These are phyloP conservation scores for Phytophthora colocasiae DNA, from an alignment of 352 stramenopile species.

Conservation along the genomic window DNA sequence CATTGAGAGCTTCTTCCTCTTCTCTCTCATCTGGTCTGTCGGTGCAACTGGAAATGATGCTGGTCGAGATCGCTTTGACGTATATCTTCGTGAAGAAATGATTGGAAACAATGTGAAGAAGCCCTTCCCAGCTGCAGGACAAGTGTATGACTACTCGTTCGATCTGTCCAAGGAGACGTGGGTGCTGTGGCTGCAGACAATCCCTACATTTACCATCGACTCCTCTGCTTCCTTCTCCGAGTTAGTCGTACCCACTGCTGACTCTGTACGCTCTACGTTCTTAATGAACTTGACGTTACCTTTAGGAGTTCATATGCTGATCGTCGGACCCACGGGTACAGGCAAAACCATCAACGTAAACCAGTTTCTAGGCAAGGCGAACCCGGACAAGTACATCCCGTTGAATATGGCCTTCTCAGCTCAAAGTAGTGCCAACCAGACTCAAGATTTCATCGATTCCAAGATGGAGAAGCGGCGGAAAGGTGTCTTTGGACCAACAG, in stretches of 20 bases:
- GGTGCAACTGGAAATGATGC: slow-evolving; percentile 90
- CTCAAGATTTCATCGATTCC: slow-evolving; percentile 93
- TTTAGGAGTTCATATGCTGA: slow-evolving; percentile 90
- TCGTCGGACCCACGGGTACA: slow-evolving; percentile 94
- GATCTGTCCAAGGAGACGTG: slow-evolving; percentile 81
- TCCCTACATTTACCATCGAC: slow-evolving; percentile 79
- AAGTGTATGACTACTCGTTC: slow-evolving; percentile 94
- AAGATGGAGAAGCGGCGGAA: slow-evolving; percentile 95
- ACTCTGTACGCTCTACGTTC: slow-evolving; percentile 94
- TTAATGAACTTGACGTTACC: slow-evolving; percentile 90
- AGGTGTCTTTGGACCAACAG: slow-evolving; percentile 92
- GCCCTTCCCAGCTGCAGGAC: slow-evolving; percentile 58
- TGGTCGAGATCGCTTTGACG: slow-evolving; percentile 86
- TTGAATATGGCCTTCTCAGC: slow-evolving; percentile 93
- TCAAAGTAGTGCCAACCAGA: slow-evolving; percentile 94
- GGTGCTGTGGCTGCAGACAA: slow-evolving; percentile 93
- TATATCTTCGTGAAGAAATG: slow-evolving; percentile 89
- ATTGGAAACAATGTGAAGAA: slow-evolving; percentile 59
- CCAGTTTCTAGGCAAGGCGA: slow-evolving; percentile 88
- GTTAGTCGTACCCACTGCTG: slow-evolving; percentile 93
- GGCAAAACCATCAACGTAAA: slow-evolving; percentile 96
- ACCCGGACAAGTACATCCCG: slow-evolving; percentile 92
- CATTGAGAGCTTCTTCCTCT: slow-evolving; percentile 92
- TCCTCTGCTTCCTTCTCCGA: slow-evolving; percentile 88
- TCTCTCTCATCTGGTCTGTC: slow-evolving; percentile 93